Evolutionary conservation across 441 rosid species (phyloP).

Genomic region (Kokia cookei): DNA sequence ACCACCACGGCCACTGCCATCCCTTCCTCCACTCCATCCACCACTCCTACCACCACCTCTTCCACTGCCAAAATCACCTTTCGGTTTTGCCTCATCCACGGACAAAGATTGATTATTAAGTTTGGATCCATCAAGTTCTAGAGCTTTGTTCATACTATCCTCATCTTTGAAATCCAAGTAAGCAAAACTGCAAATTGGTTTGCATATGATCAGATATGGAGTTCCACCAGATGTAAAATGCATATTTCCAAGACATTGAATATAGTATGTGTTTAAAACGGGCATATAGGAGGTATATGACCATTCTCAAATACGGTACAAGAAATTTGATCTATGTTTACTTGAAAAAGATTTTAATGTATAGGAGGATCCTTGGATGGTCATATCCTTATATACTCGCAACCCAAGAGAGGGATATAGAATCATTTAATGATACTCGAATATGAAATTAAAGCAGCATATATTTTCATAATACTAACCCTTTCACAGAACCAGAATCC

Average conservation of each 20-base stretch:
- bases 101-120: conserved; percentile 39
- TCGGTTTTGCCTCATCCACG: conserved; percentile 74
- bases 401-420: no score
- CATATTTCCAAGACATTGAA: background rate
- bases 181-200: conserved; percentile 45
- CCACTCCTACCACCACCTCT: conserved; percentile 36
- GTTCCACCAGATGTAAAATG: background rate
- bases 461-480: conserved; percentile 28
- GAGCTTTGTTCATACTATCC: conserved; percentile 44
- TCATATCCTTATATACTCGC: no score
- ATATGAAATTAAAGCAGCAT: conserved; percentile 15
- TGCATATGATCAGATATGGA: background rate
- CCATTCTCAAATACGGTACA: no score
- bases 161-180: conserved; percentile 49
- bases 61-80: conserved; percentile 24
- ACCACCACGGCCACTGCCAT: conserved; percentile 20
- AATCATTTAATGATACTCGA: no score
- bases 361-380: no score
- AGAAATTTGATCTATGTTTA: no score
- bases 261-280: no score
- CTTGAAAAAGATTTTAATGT: no score
- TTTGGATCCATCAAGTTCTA: conserved; percentile 52
- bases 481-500: conserved; percentile 58
- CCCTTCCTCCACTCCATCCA: conserved; percentile 26
- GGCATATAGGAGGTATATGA: no score